These are phyloP conservation scores for Tothia fuscella DNA, from an alignment of 2,329 filamentous ascomycete genomes.

Conservation along the genomic window DNA sequence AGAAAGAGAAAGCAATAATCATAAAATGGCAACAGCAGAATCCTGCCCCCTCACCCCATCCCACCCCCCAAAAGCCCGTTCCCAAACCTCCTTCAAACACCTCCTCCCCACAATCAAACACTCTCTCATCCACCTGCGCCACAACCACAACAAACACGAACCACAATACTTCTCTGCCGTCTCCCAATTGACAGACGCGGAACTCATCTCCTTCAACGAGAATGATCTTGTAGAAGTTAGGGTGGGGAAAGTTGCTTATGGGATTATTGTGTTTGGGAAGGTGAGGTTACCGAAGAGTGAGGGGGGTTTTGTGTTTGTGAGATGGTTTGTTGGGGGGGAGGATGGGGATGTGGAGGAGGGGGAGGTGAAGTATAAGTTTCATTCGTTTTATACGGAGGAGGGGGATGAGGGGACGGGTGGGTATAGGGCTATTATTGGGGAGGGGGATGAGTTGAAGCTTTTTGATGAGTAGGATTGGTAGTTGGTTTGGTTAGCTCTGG, in stretches of 20 bases:
- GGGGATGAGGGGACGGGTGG: neutral
- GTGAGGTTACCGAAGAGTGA: neutral
- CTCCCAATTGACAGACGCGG: conserved; percentile 28
- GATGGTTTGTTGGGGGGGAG: conserved; percentile 9
- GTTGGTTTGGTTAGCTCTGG: no score
- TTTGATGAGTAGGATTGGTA: neutral
- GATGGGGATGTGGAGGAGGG: conserved; percentile 2
- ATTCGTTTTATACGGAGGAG: conserved; percentile 9
- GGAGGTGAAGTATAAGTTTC: conserved; percentile 8
- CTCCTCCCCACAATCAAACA: conserved; percentile 22
- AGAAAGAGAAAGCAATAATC: no score
- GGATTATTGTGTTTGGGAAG: conserved; percentile 7
- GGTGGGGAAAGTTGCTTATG: conserved; percentile 7
- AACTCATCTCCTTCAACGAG: conserved; percentile 19
- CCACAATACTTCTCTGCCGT: conserved; percentile 25
- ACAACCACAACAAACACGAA: conserved; percentile 25
- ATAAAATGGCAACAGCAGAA: conserved; percentile 25
- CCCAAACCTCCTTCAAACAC: conserved; percentile 22
- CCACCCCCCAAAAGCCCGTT: conserved; percentile 24
- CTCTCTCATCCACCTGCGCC: conserved; percentile 23
- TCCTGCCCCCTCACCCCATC: conserved; percentile 21
- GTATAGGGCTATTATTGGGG: conserved; percentile 8
- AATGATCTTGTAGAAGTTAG: conserved; percentile 7
- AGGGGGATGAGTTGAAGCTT: conserved; percentile 8
- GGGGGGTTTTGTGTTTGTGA: conserved; percentile 7